These are phyloP conservation scores for Cynanchum wilfordii DNA, from an alignment of 257 asterid genomes.

Conservation along the genomic window DNA sequence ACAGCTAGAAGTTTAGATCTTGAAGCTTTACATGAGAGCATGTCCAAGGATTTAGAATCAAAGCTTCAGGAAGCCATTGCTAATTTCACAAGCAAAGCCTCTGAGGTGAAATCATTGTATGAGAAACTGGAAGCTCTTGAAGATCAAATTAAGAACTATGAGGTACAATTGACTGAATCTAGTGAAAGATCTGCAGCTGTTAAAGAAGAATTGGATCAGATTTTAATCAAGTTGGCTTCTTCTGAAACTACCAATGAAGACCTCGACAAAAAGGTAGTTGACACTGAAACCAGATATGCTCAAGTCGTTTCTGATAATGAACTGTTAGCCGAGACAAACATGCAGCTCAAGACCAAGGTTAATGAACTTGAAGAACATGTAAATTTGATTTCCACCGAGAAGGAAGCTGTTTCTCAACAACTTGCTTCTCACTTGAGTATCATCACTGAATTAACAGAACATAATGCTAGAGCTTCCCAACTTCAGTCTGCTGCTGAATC, in stretches of 20 bases:
- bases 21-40: conserved; percentile 50
- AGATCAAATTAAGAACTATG: conserved; percentile 49
- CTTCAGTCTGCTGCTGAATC: conserved; percentile 62
- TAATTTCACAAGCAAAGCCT: conserved; percentile 52
- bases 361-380: conserved; percentile 56
- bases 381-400: conserved; percentile 35
- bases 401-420: conserved; percentile 45
- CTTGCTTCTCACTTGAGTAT: conserved; percentile 57
- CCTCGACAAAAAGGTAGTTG: conserved; percentile 45
- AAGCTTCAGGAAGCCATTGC: conserved; percentile 64
- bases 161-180: conserved; percentile 64
- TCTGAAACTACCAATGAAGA: conserved; percentile 50
- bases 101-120: conserved; percentile 54
- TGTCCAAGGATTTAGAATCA: conserved; percentile 49
- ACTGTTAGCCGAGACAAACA: conserved; percentile 47
- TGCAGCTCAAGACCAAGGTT: conserved; percentile 42
- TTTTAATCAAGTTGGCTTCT: conserved; percentile 47
- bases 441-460: conserved; percentile 57
- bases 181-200: conserved; percentile 36
- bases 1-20: conserved; percentile 53
- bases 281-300: conserved; percentile 54
- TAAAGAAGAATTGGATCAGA: conserved; percentile 55
- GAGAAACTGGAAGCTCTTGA: conserved; percentile 60
- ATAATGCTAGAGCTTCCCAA: conserved; percentile 55
- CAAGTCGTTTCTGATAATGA: conserved; percentile 51